Evolutionary conservation across 257 asterid genomes (phyloP).

Genomic region (Solanum chiquidenum): DNA sequence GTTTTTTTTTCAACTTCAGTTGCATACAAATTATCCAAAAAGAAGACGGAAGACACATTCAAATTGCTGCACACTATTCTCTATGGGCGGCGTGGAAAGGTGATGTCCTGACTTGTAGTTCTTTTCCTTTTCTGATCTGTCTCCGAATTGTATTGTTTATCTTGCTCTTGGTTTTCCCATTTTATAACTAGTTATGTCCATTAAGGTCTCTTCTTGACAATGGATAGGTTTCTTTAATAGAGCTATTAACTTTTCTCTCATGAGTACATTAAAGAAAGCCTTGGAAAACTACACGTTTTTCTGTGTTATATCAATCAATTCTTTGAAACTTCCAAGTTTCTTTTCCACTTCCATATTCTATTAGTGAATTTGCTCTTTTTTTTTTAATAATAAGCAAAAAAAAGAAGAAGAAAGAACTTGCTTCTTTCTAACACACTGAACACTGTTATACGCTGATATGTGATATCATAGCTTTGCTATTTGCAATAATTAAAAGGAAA

Average conservation of each 20-base stretch:
- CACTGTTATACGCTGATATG: neutral
- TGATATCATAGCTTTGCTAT: neutral
- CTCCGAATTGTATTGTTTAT: neutral
- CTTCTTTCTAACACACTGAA: neutral
- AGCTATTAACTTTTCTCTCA: neutral
- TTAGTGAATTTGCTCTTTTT: neutral
- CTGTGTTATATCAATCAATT: neutral
- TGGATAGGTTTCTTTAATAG: neutral
- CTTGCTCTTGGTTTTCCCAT: neutral
- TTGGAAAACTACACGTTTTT: neutral
- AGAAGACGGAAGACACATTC: slow-evolving; percentile 72
- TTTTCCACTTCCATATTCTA: neutral
- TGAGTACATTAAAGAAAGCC: neutral
- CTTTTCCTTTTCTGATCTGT: neutral
- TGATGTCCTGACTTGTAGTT: slow-evolving; percentile 11
- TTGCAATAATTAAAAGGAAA: neutral
- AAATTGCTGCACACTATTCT: slow-evolving; percentile 68
- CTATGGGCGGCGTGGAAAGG: slow-evolving; percentile 95
- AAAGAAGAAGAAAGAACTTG: neutral
- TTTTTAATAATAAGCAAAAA: neutral
- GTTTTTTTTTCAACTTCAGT: slow-evolving; percentile 38
- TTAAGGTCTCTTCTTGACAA: neutral
- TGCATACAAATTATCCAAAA: slow-evolving; percentile 68
- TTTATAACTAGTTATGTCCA: neutral
- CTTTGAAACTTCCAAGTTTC: neutral